Evolutionary conservation across 2,329 filamentous ascomycete genomes (phyloP).

Genomic region (Leptographium lundbergii): DNA sequence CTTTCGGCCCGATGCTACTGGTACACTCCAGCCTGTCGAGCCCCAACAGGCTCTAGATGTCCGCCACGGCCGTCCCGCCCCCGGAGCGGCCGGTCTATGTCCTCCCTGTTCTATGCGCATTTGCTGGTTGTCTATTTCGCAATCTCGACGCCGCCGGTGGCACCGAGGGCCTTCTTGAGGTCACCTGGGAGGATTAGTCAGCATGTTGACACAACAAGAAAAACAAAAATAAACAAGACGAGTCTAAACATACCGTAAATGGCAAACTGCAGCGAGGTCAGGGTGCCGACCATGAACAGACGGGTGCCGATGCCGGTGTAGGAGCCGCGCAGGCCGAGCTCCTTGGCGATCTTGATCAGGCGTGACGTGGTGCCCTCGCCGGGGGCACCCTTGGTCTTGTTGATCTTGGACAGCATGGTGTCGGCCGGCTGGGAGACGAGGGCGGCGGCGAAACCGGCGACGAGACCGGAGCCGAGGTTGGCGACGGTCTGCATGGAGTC

Average conservation of each 20-base stretch:
- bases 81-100: not conserved
- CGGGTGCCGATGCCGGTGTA: constrained; percentile 64
- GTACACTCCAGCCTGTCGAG: not conserved
- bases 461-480: constrained; percentile 38
- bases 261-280: constrained; percentile 65
- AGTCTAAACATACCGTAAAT: constrained; percentile 49
- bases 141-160: constrained; percentile 66
- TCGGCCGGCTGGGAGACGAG: constrained; percentile 73
- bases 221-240: not conserved
- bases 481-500: constrained; percentile 54
- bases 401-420: constrained; percentile 81
- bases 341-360: constrained; percentile 68
- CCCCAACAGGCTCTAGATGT: not conserved
- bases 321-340: constrained; percentile 61
- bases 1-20: not conserved
- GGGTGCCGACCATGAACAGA: constrained; percentile 42
- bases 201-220: constrained; percentile 11
- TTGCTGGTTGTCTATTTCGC: constrained; percentile 22
- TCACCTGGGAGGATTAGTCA: constrained; percentile 20
- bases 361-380: constrained; percentile 66
- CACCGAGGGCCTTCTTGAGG: constrained; percentile 57
- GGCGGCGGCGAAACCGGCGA: constrained; percentile 65
- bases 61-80: not conserved
- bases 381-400: constrained; percentile 72
- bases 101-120: no score